Percentiles rank a stretch among this genome's conserved stretches.
These are phyloP conservation scores for Psidium guajava DNA, from an alignment of 345 rosid species.

Conservation along the genomic window DNA sequence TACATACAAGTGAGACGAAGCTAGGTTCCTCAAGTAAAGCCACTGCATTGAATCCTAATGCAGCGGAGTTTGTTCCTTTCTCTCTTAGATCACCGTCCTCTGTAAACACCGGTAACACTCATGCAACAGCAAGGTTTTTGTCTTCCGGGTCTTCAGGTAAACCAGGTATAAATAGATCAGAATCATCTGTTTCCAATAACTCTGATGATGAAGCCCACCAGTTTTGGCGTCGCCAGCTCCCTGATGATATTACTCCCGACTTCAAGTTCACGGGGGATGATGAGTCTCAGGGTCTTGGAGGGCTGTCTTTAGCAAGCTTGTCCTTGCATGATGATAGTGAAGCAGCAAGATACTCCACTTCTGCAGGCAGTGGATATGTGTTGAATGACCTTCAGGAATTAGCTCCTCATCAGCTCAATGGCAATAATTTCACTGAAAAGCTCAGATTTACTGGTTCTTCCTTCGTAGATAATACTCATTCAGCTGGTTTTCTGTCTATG, in stretches of 20 bases:
- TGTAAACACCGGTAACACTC: conserved; percentile 33
- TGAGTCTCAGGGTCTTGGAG: conserved; percentile 48
- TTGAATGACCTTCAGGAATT: conserved; percentile 40
- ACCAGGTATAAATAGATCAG: conserved; percentile 61
- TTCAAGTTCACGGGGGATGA: conserved; percentile 74
- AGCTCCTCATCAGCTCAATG: conserved; percentile 42
- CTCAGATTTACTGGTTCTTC: conserved; percentile 44
- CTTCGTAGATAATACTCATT: conserved; percentile 47
- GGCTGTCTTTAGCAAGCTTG: conserved; percentile 62
- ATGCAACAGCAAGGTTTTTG: conserved; percentile 32
- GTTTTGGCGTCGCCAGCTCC: conserved; percentile 89
- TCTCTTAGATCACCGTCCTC: conserved; percentile 52
- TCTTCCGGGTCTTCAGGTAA: conserved; percentile 49
- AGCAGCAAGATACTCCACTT: conserved; percentile 36
- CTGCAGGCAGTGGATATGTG: conserved; percentile 37
- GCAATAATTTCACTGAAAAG: conserved; percentile 45
- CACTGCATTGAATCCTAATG: conserved; percentile 85
- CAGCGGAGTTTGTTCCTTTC: conserved; percentile 89
- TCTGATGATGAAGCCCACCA: conserved; percentile 94
- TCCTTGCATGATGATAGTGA: conserved; percentile 55
- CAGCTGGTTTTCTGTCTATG: conserved; percentile 30
- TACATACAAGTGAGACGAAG: conserved; percentile 49
- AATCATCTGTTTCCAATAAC: conserved; percentile 58
- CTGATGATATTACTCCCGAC: conserved; percentile 94
- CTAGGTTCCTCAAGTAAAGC: conserved; percentile 38